Base-by-base conservation (phyloP, 345 rosid genomes). In the Lagerstroemia speciosa region DNA sequence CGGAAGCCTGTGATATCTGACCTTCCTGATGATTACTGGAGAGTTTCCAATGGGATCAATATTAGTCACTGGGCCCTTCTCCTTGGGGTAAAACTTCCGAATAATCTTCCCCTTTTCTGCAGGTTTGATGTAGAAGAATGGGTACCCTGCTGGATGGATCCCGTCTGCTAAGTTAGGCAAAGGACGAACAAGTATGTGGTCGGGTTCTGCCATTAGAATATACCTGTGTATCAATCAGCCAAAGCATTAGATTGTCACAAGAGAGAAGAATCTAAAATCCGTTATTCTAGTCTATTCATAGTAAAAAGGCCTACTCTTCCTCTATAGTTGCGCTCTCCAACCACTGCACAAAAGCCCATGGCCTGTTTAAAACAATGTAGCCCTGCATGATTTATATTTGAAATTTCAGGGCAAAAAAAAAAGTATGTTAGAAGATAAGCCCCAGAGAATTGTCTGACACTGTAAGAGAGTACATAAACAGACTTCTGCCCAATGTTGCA, bases 331-430 rank as follows among this genome's bases (percentile, higher is more conserved):
- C 87, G 41, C 75, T 87, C 64, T 87, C 92, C 73, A 89, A 80
- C 96, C 96, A 89, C 70, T 87, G 96, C 70, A 85, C 89, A 73
- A 89, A 89, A 65, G 92, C 96, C 92, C 96, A 89, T 0, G 96
- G 96, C 72, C 96, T 82, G 63, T 89, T 84, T 69, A 89, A 78
- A 72, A 89, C 96, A 67, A 89, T 73, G 74, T 89, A 89, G 37
- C 96, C 96, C 96, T 89, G 81, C 12, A 65, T 38, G 40, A 27
- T 31, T 8, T 41, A 41, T 41, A 41, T 2, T 41, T 41, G 46
- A 41, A 41, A 5, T 41, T 41, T 41, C 11, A 41, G 2, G 15
- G 14, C 15, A 2, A 14, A 2, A 14, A 41, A 41, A 41, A 36
- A 36, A 36, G 38, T 36, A 4, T 36, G 38, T 36, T 36, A 9